Evolutionary conservation across 2,329 filamentous ascomycete genomes (phyloP), one percentile per base, ranked within the genome.

Genomic region (Dothideomycetes sp.): DNA sequence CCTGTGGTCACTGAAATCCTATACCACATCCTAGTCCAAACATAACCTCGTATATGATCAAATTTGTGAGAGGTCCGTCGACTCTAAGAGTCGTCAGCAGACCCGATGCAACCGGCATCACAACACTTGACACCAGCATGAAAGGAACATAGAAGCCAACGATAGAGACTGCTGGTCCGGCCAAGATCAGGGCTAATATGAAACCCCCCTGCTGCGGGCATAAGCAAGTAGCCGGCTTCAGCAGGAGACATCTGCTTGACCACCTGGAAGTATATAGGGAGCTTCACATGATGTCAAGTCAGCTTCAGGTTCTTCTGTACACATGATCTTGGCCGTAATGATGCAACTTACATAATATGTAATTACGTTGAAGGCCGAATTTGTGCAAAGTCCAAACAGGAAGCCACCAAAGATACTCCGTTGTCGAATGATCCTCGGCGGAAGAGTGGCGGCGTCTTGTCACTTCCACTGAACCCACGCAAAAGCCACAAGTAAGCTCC

Each of bases 221-320:
- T 34, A 29, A 46, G 46, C 35, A 51, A 17, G 15, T 37, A 37
- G 17, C 46, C 45, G 22, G 38, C 45, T 22, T 43, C 31, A 5
- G 33, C 38, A 12, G 46, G 34, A 3, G 43, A 30, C 11, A 38
- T 29, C 5, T 37, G 43, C 18, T 35, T 18, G 37, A 58, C 51
- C 5, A 38, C 47, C 48, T 62, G 59, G 35, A 55, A 62, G 41
- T 60, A 62, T 1, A 54, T 60, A 5, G 58, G 51, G 16, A 60
- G 17, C 34, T 27, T 7, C 22, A 7, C 22, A 12, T 12, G 22
- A 27, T 27, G 12, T 27, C n/a, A n/a, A n/a, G 22, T 27, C 7
- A 27, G 22, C 22, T 7, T 7, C 7, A 27, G 12, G 12, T 27
- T 27, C 22, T 7, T n/a, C n/a, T n/a, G n/a, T n/a, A n/a, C n/a